Conservation (phyloP, 331 rosid species). For the Telfairia occidentalis region DNA sequence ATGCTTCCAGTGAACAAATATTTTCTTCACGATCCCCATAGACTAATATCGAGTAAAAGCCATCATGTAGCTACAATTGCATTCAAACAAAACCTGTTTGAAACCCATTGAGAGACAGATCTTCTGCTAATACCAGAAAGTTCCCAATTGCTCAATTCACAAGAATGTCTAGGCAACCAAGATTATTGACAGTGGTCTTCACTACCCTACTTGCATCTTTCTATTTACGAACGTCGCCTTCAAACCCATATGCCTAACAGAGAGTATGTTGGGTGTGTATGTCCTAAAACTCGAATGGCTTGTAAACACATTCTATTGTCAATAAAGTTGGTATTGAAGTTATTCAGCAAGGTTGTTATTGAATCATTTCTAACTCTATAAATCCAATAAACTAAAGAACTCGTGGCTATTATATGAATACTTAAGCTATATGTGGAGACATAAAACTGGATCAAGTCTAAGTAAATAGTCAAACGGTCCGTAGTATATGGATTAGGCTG, state of each 20-base stretch:
- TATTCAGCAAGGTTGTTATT: too few species aligned
- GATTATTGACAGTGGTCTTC: slow-evolving; percentile 53
- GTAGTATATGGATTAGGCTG: too few species aligned
- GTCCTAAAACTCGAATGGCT: too few species aligned
- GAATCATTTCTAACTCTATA: too few species aligned
- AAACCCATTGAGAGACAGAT: slow-evolving; percentile 84
- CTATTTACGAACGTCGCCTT: slow-evolving; percentile 80
- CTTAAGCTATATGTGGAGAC: too few species aligned
- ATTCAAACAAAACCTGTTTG: slow-evolving; percentile 55
- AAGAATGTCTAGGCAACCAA: slow-evolving; percentile 72
- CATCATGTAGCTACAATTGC: background rate
- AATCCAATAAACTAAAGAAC: too few species aligned
- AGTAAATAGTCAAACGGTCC: too few species aligned
- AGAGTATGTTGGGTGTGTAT: too few species aligned
- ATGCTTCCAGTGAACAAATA: background rate
- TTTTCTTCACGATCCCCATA: background rate
- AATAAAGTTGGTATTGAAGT: too few species aligned
- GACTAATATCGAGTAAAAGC: background rate
- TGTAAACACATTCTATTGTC: too few species aligned
- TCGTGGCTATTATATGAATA: too few species aligned
- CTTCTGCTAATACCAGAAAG: slow-evolving; percentile 71
- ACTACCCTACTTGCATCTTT: slow-evolving; percentile 75
- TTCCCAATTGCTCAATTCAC: slow-evolving; percentile 89
- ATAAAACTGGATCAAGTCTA: too few species aligned
- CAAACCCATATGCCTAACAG: slow-evolving; percentile 61